phyloP scores from a whole-genome alignment of 1,284 basidiomycete genomes.

The Melampsora americana region DNA sequence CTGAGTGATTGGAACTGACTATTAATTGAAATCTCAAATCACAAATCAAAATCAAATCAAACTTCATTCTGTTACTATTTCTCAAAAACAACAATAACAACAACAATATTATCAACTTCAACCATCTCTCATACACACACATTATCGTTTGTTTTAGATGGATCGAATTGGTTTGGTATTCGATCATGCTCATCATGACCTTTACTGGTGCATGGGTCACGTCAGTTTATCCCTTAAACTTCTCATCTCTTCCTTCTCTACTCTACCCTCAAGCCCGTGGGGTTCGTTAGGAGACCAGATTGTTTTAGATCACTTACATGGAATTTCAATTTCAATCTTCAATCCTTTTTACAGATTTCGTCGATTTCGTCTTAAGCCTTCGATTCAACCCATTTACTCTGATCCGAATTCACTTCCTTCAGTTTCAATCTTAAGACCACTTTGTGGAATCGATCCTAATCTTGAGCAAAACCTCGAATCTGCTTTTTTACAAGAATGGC shows the following conservation, averaged over 20 bases:
- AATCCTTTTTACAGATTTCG: conserved; percentile 7
- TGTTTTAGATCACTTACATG: background rate
- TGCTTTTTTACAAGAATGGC: conserved; percentile 81
- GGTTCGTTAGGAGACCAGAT: background rate
- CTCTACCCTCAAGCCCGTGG: background rate
- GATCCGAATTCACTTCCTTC: conserved; percentile 61
- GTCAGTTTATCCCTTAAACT: background rate
- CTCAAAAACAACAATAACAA: background rate
- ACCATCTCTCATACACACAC: no score
- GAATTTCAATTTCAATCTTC: background rate
- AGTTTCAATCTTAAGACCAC: conserved; percentile 82
- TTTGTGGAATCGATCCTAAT: conserved; percentile 88
- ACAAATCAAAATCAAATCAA: no score
- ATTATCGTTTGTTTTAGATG: conserved; percentile 19
- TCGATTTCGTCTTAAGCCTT: background rate
- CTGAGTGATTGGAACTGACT: background rate
- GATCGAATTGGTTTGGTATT: conserved; percentile 36
- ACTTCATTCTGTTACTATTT: no score
- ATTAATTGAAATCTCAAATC: background rate
- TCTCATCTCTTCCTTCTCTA: background rate
- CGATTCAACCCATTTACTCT: conserved; percentile 5
- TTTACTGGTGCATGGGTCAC: conserved; percentile 29
- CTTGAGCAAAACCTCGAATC: conserved; percentile 89
- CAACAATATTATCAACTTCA: background rate
- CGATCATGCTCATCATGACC: conserved; percentile 35